Evolutionary conservation across 441 rosid genomes (phyloP), one percentile per base, ranked within the genome.

Genomic region (Aleurites moluccanus): DNA sequence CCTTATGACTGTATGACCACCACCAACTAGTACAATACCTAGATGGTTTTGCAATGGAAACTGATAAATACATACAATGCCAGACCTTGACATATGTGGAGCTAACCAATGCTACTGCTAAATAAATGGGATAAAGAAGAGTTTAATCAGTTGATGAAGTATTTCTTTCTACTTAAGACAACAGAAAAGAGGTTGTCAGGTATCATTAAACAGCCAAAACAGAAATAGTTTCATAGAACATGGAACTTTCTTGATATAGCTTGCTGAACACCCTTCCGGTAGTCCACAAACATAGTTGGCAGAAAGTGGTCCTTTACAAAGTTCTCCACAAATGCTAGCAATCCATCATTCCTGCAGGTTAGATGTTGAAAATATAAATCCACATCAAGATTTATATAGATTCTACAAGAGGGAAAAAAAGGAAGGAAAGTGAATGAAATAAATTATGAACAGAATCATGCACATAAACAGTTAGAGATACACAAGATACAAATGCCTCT

Each of bases 231-330:
- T 73, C 57, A 76, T 28, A 78, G 81, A 72, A 80, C 55, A 75
- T 40, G n/a, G 76, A 82, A 86, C 92, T 85, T 89, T 76, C 99
- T 93, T 86, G 99, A 93, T 90, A 96, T 96, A 74, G 99, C 99
- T 84, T 93, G 98, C 75, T 96, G 99, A 69, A 96, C 98, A 57
- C 97, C 89, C 87, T 96, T 96, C 74, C 99, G 89, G 73, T 96
- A 96, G 85, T 96, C 99, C 76, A 93, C 98, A 78, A 93, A 93
- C 93, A 96, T 91, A 47, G 98, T 92, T 75, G 99, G 99, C 68
- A 93, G 84, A 78, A 96, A 87, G 84, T 93, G 99, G 82, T 96
- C 99, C 88, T 96, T 93, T 74, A 92, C 88, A 80, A 96, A 92
- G 86, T 92, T 96, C 86, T 96, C 99, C 81, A 95, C 88, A 84